Conservation (phyloP, 148 eudicot genomes). For the Beta vulgaris region DNA sequence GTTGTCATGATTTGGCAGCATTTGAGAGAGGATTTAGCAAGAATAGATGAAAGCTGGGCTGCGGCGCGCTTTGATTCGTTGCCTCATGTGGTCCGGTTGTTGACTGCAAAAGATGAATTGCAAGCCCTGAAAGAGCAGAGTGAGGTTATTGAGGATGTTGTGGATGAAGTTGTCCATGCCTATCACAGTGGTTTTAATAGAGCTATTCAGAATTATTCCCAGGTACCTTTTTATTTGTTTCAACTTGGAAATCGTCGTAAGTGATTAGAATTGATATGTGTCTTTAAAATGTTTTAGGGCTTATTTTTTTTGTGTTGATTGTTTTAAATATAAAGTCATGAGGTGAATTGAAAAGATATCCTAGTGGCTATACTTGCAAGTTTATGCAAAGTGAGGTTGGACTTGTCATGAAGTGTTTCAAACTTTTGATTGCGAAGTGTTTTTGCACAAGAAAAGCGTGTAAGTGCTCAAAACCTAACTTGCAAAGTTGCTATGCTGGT, state of each 20-base stretch:
- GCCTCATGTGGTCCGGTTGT: slow-evolving; percentile 91
- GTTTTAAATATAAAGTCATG: neutral
- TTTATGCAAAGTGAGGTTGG: neutral
- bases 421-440: neutral
- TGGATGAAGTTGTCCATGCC: slow-evolving; percentile 96
- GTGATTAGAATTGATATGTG: neutral
- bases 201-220: slow-evolving; percentile 99
- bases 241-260: neutral
- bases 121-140: slow-evolving; percentile 80
- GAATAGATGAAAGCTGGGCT: slow-evolving; percentile 86
- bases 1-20: slow-evolving; percentile 51
- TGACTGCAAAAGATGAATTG: slow-evolving; percentile 90
- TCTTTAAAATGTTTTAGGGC: neutral
- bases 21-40: slow-evolving; percentile 72
- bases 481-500: neutral
- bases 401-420: neutral
- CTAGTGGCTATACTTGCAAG: neutral
- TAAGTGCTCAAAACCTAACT: neutral
- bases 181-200: slow-evolving; percentile 96
- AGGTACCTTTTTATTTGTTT: slow-evolving; percentile 45
- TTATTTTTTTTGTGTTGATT: neutral
- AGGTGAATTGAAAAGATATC: neutral
- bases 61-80: slow-evolving; percentile 90
- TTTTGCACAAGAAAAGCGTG: neutral
- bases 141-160: slow-evolving; percentile 90